Evolutionary conservation across 2,329 filamentous ascomycete species (phyloP), one percentile per base, ranked within the genome.

Genomic region (Aspergillus thermomutatus): DNA sequence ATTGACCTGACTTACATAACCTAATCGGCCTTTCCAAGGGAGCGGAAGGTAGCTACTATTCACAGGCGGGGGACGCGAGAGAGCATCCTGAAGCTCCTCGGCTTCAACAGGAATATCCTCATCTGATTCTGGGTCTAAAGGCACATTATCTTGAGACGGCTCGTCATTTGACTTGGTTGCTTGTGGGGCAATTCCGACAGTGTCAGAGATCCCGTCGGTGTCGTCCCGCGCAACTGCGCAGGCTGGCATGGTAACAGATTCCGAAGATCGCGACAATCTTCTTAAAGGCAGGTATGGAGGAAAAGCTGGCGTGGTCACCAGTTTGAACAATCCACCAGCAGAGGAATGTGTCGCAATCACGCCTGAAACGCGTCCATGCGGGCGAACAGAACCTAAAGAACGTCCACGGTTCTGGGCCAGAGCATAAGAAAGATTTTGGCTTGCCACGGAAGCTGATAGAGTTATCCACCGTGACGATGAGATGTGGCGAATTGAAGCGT

Each of bases 11-110:
- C 87, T 77, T 73, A 93, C 91, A 82, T 96, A 97, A 56, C 92
- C 92, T 59, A 97, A 72, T 27, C 92, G 83, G 0, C 93, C 93
- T 75, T 88, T 91, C 92, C 92, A 97, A 0, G 92, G 93, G 23
- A 97, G 73, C 25, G 93, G 93, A 21, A 97, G 79, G 66, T 87
- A 90, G 61, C 84, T 84, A 69, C 91, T 96, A 67, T 97, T 89
- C 17, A 96, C 86, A 0, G 92, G 85, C 6, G 91, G 91, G 11
- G 88, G 83, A 54, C 91, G 80, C 8, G 81, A 79, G 25, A 83
- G 66, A 21, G 85, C 84, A 64, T 82, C 80, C 61, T 83, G 79
- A 50, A 87, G 73, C 64, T 87, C 84, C 64, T 83, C 81, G 43
- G 82, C 78, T 25, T 84, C 80, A 9, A 79, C 76, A 4, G 71